Evolutionary conservation across 2,329 filamentous ascomycete species (phyloP), one percentile per base, ranked within the genome.

Genomic region (Colletotrichum destructivum): DNA sequence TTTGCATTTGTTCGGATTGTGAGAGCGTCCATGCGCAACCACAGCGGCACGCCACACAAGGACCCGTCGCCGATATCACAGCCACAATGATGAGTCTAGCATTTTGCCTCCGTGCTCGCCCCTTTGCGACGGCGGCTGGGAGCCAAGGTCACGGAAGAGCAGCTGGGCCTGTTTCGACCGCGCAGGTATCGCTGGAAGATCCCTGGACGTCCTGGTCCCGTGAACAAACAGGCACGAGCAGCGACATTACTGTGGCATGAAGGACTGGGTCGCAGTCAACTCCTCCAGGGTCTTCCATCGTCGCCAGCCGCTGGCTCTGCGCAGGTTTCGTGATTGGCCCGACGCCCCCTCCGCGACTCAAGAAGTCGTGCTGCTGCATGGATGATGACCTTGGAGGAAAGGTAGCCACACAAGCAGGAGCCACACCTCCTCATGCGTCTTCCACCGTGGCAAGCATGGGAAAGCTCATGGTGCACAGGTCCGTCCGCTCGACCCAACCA

Each of bases 281-380:
- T 16, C 40, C 40, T 38, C 51, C 54, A 69, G 59, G 59, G 59
- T 63, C 54, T 71, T 47, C 21, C 38, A 11, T 56, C 40, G 47
- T 60, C 54, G 35, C 26, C 69, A 47, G 65, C 46, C 26, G 18
- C 46, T 47, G 60, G n/a, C 65, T 56, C 18, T 72, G 69, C 66
- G 66, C 69, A 42, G 60, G 42, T 61, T 49, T 60, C 47, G 59
- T 72, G 69, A 72, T 69, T 72, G 65, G 69, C 51, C 59, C 59
- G 8, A 38, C 21, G 35, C 31, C 42, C 35, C 35, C 9, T 11
- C 35, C 66, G 55, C 65, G 69, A 72, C 54, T 72, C 65, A 61
- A 64, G 66, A 72, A 49, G 65, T 46, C 40, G 59, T 71, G 31
- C 69, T 55, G 21, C 60, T n/a, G 54, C 69, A 69, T 69, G 69